A percentile compares a stretch with the other conserved stretches of the same genome.
These are phyloP conservation scores for Drechmeria coniospora DNA, from an alignment of 2,329 filamentous ascomycete genomes.

Conservation along the genomic window DNA sequence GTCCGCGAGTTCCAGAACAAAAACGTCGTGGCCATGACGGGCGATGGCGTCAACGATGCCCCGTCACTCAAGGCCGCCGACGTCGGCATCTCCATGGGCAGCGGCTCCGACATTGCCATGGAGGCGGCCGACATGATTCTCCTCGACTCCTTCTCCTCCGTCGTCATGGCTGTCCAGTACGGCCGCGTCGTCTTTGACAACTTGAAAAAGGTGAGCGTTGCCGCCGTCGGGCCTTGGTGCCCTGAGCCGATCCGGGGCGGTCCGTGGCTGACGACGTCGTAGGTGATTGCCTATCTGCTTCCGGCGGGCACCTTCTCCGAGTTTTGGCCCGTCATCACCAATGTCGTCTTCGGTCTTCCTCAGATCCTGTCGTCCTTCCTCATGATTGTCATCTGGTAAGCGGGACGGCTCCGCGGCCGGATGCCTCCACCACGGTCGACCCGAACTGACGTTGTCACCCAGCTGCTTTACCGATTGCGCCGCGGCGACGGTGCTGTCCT, in stretches of 20 bases:
- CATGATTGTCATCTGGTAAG: conserved; percentile 50
- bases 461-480: conserved; percentile 64
- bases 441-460: conserved; percentile 7
- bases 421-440: neutral
- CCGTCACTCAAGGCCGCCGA: conserved; percentile 68
- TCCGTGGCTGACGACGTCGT: neutral
- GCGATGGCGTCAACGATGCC: conserved; percentile 77
- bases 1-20: conserved; percentile 57
- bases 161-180: conserved; percentile 57
- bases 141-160: conserved; percentile 56
- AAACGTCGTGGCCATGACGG: conserved; percentile 67
- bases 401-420: no score
- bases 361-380: conserved; percentile 60
- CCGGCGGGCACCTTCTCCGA: conserved; percentile 62
- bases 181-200: conserved; percentile 69
- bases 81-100: conserved; percentile 68
- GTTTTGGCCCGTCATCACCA: conserved; percentile 62
- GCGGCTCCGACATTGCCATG: conserved; percentile 69
- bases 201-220: conserved; percentile 47
- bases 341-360: conserved; percentile 55
- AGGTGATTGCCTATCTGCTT: conserved; percentile 48
- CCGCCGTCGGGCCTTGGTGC: conserved; percentile 8
- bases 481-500: conserved; percentile 57
- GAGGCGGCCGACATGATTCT: conserved; percentile 71
- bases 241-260: neutral